A percentile compares a stretch with the other conserved stretches of the same genome.
These are phyloP conservation scores for Oxytropis ochrocephala DNA, from an alignment of 306 rosid genomes.

Conservation along the genomic window DNA sequence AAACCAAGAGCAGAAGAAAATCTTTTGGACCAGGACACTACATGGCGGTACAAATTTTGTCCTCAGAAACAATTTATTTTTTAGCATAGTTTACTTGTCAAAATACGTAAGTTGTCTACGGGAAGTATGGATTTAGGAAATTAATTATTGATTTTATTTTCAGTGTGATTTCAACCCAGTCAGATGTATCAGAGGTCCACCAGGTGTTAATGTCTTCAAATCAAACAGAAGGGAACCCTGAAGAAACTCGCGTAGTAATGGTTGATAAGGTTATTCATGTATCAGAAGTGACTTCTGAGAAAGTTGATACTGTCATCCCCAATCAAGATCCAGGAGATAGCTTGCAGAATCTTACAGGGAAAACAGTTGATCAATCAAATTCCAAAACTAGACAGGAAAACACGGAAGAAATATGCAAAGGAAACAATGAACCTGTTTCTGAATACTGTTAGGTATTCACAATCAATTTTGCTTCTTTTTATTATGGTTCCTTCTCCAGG, in stretches of 20 bases:
- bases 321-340: slow-evolving; percentile 18
- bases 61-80: neutral
- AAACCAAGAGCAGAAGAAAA: slow-evolving; percentile 50
- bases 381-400: slow-evolving; percentile 34
- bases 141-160: slow-evolving; percentile 21
- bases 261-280: slow-evolving; percentile 61
- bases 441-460: slow-evolving; percentile 34
- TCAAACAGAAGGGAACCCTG: slow-evolving; percentile 36
- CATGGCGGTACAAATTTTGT: slow-evolving; percentile 36
- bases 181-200: slow-evolving; percentile 26
- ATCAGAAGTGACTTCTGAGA: slow-evolving; percentile 54
- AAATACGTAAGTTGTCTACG: neutral
- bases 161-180: slow-evolving; percentile 47
- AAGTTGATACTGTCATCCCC: slow-evolving; percentile 25
- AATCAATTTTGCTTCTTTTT: neutral
- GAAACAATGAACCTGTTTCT: slow-evolving; percentile 28
- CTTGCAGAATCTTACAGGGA: slow-evolving; percentile 18
- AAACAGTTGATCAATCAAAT: slow-evolving; percentile 23
- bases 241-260: slow-evolving; percentile 43
- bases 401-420: slow-evolving; percentile 24
- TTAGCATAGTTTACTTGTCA: slow-evolving; percentile 2
- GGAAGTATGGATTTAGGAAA: neutral
- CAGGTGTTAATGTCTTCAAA: slow-evolving; percentile 32
- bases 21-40: slow-evolving; percentile 26
- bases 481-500: neutral